Percentiles rank a stretch among this genome's conserved stretches.
These are phyloP conservation scores for Zymoseptoria crescenta DNA, from an alignment of 2,329 filamentous ascomycete species.

Conservation along the genomic window DNA sequence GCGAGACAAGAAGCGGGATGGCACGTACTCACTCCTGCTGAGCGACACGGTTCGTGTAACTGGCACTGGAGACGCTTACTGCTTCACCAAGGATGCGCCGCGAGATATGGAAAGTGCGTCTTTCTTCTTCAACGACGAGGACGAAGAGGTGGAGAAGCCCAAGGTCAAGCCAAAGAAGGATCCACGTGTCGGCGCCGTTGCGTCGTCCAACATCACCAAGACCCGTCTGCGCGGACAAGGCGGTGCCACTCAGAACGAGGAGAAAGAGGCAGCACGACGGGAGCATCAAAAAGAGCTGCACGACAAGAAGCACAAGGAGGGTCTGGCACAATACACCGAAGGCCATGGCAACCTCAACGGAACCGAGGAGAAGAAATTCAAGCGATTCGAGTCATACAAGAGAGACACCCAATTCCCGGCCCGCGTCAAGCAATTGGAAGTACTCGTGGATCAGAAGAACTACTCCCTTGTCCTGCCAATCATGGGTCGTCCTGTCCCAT, in stretches of 20 bases:
- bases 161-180: constrained; percentile 84
- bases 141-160: constrained; percentile 75
- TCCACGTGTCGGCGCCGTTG: constrained; percentile 72
- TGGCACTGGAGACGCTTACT: constrained; percentile 61
- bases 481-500: constrained; percentile 94
- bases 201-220: constrained; percentile 90
- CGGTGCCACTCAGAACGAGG: constrained; percentile 79
- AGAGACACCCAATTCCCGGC: constrained; percentile 86
- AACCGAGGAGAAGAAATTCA: constrained; percentile 94
- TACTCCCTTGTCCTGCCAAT: constrained; percentile 87
- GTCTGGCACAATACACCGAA: constrained; percentile 76
- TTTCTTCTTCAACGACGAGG: constrained; percentile 98
- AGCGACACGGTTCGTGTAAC: constrained; percentile 87
- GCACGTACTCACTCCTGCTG: constrained; percentile 79
- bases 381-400: constrained; percentile 98
- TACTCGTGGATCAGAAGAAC: constrained; percentile 86
- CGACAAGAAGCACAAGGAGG: constrained; percentile 80
- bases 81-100: constrained; percentile 90
- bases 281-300: constrained; percentile 90
- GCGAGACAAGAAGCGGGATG: constrained; percentile 76
- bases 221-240: constrained; percentile 87
- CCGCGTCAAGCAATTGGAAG: constrained; percentile 74
- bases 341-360: constrained; percentile 79
- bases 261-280: constrained; percentile 75
- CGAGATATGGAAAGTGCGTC: constrained; percentile 89